Conservation (phyloP, 2,329 filamentous ascomycete species). For the Myrmaecium sp. region DNA sequence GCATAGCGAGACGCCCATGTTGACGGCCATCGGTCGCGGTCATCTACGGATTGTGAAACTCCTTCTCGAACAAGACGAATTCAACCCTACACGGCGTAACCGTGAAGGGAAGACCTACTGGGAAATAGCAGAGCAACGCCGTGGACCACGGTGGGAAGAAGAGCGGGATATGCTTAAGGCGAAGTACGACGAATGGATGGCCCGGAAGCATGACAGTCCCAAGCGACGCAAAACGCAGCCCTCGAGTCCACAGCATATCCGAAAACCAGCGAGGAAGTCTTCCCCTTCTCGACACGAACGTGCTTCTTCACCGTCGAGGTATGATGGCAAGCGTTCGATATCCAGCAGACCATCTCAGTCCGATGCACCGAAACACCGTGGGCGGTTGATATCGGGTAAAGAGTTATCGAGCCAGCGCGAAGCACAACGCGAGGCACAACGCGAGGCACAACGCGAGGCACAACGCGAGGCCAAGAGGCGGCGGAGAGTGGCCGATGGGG, state of each 20-base stretch:
- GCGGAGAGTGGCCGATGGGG: conserved; percentile 17
- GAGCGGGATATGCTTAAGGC: conserved; percentile 69
- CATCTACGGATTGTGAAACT: conserved; percentile 74
- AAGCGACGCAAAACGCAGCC: too few species aligned
- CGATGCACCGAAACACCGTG: too few species aligned
- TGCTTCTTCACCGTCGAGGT: conserved; percentile 18
- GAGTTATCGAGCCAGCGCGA: conserved; percentile 18
- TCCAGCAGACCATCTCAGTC: too few species aligned
- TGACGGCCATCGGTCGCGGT: conserved; percentile 78
- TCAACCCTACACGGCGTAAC: conserved; percentile 62
- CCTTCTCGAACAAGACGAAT: conserved; percentile 57
- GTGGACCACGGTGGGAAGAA: conserved; percentile 77
- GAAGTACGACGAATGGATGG: conserved; percentile 45
- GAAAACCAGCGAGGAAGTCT: conserved; percentile 13
- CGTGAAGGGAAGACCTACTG: conserved; percentile 68
- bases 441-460: too few species aligned
- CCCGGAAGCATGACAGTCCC: conserved; percentile 3
- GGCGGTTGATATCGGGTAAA: conserved; percentile 18
- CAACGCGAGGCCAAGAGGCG: conserved; percentile 14
- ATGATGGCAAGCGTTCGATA: too few species aligned
- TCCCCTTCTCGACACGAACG: conserved; percentile 17
- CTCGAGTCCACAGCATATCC: too few species aligned
- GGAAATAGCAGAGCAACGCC: conserved; percentile 68
- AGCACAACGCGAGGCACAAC: too few species aligned
- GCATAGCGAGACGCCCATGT: conserved; percentile 79